Base-by-base conservation (phyloP, 2,329 filamentous ascomycete species). In the Cryphonectria carpinicola region DNA sequence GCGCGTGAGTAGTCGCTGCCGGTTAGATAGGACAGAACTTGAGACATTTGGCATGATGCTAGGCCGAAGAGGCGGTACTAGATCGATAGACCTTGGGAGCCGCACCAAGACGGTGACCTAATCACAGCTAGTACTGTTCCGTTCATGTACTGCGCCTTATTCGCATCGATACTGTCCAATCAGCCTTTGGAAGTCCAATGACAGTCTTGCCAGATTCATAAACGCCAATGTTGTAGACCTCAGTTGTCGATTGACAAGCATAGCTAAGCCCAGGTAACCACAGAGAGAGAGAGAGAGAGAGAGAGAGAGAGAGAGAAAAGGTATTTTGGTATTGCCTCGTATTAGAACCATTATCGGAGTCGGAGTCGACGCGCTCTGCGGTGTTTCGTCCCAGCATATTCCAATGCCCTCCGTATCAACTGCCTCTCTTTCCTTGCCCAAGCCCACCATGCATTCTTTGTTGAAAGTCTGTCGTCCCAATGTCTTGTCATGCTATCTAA, bases 281-380 rank as follows among this genome's bases (percentile, higher is more conserved):
- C 25, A 28, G 14, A 25, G 25, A 17, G n/a, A 19, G 2, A 64
- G 39, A 19, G 2, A 64, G 39, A 28, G 14, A 25, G 25, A 17
- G n/a, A 19, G 2, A 64, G 39, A n/a, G 2, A 63, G 39, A 25
- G 14, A 25, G 25, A 17, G n/a, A 17, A 28, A 39, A 64, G 22
- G 25, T 28, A 25, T 46, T 66, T 54, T 58, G n/a, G 37, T 41
- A 43, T 46, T 56, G 4, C 49, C 22, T 54, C 49, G 25, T 54
- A 67, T 60, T 67, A 67, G 67, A 60, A 52, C 41, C 68, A 72
- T 72, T 70, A 70, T 58, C 28, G 54, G 54, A 35, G 54, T 19
- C 7, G 54, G 54, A 49, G 25, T 65, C 25, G 52, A 67, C 28
- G n/a, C 43, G 35, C 13, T 52, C 60, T 39, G 60, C 13, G 25